Conservation (phyloP, 2,329 filamentous ascomycete genomes). For the Myriangium duriaei region DNA sequence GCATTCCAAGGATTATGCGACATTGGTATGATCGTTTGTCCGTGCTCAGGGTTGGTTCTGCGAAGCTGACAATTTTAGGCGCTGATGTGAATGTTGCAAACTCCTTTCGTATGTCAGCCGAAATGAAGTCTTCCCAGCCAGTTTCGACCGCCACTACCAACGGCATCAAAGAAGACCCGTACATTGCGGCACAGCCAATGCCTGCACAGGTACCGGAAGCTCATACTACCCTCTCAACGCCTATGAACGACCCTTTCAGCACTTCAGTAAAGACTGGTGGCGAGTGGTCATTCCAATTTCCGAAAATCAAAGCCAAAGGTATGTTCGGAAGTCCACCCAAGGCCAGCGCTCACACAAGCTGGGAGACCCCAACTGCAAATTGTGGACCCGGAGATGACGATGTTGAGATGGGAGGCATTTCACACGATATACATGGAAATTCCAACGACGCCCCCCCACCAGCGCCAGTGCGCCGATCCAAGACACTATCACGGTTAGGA, state of each 20-base stretch:
- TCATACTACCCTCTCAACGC: constrained; percentile 17
- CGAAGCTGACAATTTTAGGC: constrained; percentile 36
- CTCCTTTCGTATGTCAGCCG: constrained; percentile 66
- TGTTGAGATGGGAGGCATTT: constrained; percentile 21
- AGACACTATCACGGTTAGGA: constrained; percentile 23
- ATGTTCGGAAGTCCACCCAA: constrained; percentile 12
- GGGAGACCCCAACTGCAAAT: constrained; percentile 37
- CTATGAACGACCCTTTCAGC: constrained; percentile 34
- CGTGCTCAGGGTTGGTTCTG: constrained; percentile 1
- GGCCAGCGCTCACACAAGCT: constrained; percentile 9
- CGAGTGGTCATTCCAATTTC: constrained; percentile 10
- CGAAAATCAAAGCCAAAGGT: constrained; percentile 12
- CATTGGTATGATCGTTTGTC: constrained; percentile 36
- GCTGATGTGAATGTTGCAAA: constrained; percentile 70
- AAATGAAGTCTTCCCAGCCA: constrained; percentile 42
- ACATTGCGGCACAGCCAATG: not conserved
- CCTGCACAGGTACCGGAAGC: not conserved
- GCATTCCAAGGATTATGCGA: constrained; percentile 83
- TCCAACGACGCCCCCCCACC: constrained; percentile 32
- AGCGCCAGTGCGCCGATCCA: constrained; percentile 33
- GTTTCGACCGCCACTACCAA: constrained; percentile 17
- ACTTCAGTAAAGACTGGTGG: constrained; percentile 15
- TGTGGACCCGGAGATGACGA: constrained; percentile 32
- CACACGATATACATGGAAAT: constrained; percentile 12
- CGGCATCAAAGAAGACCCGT: not conserved